Evolutionary conservation across 768 basidiomycete genomes (phyloP).

Genomic region (Naganishia friedmannii): DNA sequence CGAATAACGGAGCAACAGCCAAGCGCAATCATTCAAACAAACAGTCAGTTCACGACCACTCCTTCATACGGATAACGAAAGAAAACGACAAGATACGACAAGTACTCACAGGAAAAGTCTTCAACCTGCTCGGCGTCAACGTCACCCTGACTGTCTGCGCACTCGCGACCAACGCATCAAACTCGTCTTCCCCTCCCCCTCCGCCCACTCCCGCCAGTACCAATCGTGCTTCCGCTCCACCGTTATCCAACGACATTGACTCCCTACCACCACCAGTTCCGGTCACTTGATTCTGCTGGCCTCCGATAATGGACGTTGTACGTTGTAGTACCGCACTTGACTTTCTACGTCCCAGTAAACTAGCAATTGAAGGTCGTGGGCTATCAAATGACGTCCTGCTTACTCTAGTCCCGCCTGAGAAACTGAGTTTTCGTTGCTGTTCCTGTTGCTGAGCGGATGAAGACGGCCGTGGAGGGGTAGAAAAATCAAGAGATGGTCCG

Average conservation of each 20-base stretch:
- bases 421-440: neutral
- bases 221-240: neutral
- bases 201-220: neutral
- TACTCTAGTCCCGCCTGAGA: neutral
- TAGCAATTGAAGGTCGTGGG: neutral
- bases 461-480: neutral
- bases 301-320: neutral
- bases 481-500: neutral
- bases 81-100: neutral
- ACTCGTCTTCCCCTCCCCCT: constrained; percentile 61
- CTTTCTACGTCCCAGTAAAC: neutral
- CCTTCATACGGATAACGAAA: neutral
- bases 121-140: constrained; percentile 86
- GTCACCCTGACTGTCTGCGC: constrained; percentile 92
- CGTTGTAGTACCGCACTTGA: neutral
- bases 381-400: constrained; percentile 1
- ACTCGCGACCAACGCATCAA: constrained; percentile 88
- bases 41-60: neutral
- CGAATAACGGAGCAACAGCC: too few species aligned
- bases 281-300: neutral
- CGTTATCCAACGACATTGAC: constrained; percentile 10
- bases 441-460: neutral
- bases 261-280: neutral
- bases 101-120: constrained; percentile 79
- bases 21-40: neutral